phyloP scores from a whole-genome alignment of 1,139 yeast genomes.

The Arxiozyma heterogenica region DNA sequence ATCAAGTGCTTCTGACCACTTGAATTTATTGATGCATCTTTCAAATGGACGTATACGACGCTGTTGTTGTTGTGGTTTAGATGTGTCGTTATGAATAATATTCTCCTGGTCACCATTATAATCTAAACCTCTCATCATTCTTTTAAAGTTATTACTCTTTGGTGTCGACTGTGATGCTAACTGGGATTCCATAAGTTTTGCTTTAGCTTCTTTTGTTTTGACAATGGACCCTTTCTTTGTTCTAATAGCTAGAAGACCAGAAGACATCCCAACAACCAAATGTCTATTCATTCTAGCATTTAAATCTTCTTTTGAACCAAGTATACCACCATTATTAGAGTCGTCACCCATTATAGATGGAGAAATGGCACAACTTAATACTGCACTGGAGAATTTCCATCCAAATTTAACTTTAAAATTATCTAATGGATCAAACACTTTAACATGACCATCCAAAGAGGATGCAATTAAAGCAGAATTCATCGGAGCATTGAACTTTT shows the following conservation, averaged over 20 bases:
- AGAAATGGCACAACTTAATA: conserved; percentile 78
- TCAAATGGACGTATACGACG: conserved; percentile 75
- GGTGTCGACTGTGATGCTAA: conserved; percentile 6
- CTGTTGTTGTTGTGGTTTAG: conserved; percentile 34
- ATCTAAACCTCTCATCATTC: conserved; percentile 86
- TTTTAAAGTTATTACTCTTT: conserved; percentile 42
- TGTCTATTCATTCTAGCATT: conserved; percentile 41
- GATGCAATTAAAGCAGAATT: conserved; percentile 80
- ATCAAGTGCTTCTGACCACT: conserved; percentile 90
- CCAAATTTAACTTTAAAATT: conserved; percentile 91
- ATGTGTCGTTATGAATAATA: conserved; percentile 50
- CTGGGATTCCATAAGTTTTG: neutral
- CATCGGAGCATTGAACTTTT: conserved; percentile 38
- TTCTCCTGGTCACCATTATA: conserved; percentile 86
- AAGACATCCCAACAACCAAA: conserved; percentile 86
- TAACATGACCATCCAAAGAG: conserved; percentile 93
- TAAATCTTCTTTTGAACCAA: neutral
- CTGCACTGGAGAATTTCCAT: conserved; percentile 95
- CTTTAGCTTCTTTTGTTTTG: neutral
- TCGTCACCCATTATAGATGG: conserved; percentile 40
- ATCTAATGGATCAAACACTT: conserved; percentile 73
- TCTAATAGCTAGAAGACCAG: conserved; percentile 81
- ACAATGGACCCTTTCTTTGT: conserved; percentile 68
- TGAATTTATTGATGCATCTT: conserved; percentile 72
- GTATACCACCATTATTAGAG: conserved; percentile 29